Evolutionary conservation across 495 filamentous ascomycete species (phyloP), one percentile per base, ranked within the genome.

Genomic region (Aspergillus haitiensis): DNA sequence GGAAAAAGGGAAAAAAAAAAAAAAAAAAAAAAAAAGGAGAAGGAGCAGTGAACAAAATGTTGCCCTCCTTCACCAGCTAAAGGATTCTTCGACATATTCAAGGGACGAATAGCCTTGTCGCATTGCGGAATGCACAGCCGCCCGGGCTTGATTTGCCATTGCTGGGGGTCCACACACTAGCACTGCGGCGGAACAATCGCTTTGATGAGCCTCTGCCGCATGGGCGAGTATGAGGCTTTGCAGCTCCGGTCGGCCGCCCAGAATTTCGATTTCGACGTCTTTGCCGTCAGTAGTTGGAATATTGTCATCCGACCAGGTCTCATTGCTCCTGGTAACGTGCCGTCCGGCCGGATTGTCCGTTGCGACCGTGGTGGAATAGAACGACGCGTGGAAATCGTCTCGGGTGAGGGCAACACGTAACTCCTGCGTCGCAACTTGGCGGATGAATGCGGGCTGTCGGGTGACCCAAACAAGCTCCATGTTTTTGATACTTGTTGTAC

Each of bases 101-200:
- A 80, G 67, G 1, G 59, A 55, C 10, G 33, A 33, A 44, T 74
- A 66, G 7, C 74, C 76, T 52, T 72, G 69, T 51, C 63, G 52
- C 64, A 78, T 67, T 6, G 71, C 70, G 6, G 63, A 33, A 46
- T 72, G 67, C 21, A 78, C 78, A 34, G 78, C 78, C 15, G 61
- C 65, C 54, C 80, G 70, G 0, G 76, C 72, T 47, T 80, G 77
- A 65, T 83, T 76, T 4, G 76, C 80, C 74, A 85, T 77, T 5
- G 64, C 65, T 2, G 61, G 60, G 9, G 81, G 81, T 6, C 81
- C 82, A 61, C 82, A 85, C 4, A 78, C 74, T 8, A 85, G 40
- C 8, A 84, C 76, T 0, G 74, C 64, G 27, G 73, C 66, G n/a
- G 64, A 68, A 5, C 54, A 63, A 10, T 66, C 64, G 18, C 64